phyloP scores from a whole-genome alignment of 352 stramenopile genomes.

The Elongisporangium anandrum region DNA sequence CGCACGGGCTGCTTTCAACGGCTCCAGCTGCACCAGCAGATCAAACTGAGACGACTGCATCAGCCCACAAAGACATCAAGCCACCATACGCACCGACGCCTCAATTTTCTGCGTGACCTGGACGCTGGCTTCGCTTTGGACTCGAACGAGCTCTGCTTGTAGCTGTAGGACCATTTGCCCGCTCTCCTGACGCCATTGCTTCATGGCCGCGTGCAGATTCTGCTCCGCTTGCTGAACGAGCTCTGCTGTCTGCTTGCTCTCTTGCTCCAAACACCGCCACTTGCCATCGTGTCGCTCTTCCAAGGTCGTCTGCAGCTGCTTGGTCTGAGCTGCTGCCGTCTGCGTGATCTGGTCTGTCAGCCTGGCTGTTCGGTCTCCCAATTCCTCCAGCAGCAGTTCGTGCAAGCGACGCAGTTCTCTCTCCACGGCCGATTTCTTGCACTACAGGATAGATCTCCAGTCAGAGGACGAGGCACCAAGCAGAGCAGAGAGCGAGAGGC shows the following conservation, averaged over 20 bases:
- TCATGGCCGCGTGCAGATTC: background rate
- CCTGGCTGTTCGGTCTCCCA: background rate
- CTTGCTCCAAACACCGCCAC: background rate
- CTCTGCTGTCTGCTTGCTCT: background rate
- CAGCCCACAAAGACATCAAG: background rate
- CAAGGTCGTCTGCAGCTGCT: background rate
- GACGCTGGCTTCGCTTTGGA: background rate
- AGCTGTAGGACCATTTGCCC: background rate
- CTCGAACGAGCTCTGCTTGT: background rate
- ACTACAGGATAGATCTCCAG: slow-evolving; percentile 13
- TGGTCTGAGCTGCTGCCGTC: background rate
- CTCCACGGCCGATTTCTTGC: slow-evolving; percentile 47
- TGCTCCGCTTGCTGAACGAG: background rate
- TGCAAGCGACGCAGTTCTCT: slow-evolving; percentile 38
- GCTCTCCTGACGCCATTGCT: background rate
- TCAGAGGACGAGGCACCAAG: background rate
- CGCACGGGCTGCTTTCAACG: background rate
- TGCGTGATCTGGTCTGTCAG: background rate
- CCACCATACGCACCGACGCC: background rate
- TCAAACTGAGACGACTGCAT: background rate
- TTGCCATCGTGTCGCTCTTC: background rate
- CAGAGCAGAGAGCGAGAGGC: slow-evolving; percentile 2
- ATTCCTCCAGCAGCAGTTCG: slow-evolving; percentile 23
- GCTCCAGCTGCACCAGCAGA: background rate
- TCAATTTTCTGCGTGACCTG: background rate